Evolutionary conservation across 192 early-diverging fungal genomes (phyloP).

Genomic region (Coemansia erecta): DNA sequence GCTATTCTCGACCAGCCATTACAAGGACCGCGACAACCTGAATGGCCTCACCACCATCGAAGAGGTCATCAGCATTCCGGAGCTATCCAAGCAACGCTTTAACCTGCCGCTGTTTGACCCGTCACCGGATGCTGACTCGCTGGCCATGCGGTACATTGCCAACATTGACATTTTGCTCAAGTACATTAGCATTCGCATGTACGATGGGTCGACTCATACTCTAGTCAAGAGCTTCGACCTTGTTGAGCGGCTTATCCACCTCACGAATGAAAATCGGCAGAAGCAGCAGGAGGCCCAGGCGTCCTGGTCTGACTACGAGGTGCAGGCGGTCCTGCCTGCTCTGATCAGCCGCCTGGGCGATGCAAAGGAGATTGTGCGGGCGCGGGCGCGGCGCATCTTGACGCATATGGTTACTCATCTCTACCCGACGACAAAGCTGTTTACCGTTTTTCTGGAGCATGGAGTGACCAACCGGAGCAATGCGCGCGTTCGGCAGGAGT

Average conservation of each 20-base stretch:
- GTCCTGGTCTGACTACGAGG: slow-evolving; percentile 77
- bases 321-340: slow-evolving; percentile 67
- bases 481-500: slow-evolving; percentile 75
- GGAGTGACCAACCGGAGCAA: slow-evolving; percentile 73
- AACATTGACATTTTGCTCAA: slow-evolving; percentile 80
- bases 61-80: slow-evolving; percentile 58
- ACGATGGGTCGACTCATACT: slow-evolving; percentile 88
- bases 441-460: slow-evolving; percentile 64
- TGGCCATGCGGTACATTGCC: slow-evolving; percentile 63
- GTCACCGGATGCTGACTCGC: slow-evolving; percentile 48
- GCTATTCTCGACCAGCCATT: slow-evolving; percentile 79
- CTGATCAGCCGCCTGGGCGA: slow-evolving; percentile 72
- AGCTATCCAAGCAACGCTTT: slow-evolving; percentile 41
- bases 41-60: slow-evolving; percentile 66
- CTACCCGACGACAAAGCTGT: slow-evolving; percentile 78
- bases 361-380: slow-evolving; percentile 77
- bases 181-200: slow-evolving; percentile 85
- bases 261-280: slow-evolving; percentile 64
- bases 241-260: slow-evolving; percentile 66
- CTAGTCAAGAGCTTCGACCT: slow-evolving; percentile 82
- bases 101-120: slow-evolving; percentile 31
- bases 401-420: slow-evolving; percentile 68
- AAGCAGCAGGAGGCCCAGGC: slow-evolving; percentile 9
- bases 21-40: slow-evolving; percentile 82
- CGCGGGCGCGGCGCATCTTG: slow-evolving; percentile 64